These are phyloP conservation scores for Trametes meyenii DNA, from an alignment of 768 basidiomycete genomes.

Conservation along the genomic window DNA sequence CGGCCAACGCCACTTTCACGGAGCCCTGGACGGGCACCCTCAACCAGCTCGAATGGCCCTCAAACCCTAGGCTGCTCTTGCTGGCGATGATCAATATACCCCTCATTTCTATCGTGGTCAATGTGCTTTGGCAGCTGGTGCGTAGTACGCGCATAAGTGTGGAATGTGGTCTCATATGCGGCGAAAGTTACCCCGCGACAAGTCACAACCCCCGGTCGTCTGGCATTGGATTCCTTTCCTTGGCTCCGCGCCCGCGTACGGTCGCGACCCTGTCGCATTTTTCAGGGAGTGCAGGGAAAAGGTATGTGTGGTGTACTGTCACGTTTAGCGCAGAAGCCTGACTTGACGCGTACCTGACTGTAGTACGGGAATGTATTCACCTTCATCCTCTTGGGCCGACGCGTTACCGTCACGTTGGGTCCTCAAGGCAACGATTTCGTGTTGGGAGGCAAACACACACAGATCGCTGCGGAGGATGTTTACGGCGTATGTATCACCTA, in stretches of 20 bases:
- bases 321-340: not conserved
- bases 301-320: constrained; percentile 43
- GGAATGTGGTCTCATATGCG: not conserved
- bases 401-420: constrained; percentile 88
- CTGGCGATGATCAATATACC: constrained; percentile 66
- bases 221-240: constrained; percentile 92
- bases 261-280: constrained; percentile 91
- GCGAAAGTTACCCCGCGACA: constrained; percentile 69
- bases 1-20: constrained; percentile 29
- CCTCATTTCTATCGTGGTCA: constrained; percentile 65
- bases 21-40: constrained; percentile 36
- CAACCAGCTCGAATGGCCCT: constrained; percentile 30
- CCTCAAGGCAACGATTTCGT: constrained; percentile 93
- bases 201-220: constrained; percentile 82
- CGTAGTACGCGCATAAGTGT: not conserved
- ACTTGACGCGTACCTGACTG: not conserved
- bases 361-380: constrained; percentile 99
- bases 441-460: constrained; percentile 89
- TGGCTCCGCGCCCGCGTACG: constrained; percentile 88
- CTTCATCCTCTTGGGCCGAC: constrained; percentile 86
- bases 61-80: constrained; percentile 35
- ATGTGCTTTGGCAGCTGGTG: constrained; percentile 81
- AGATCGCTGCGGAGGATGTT: constrained; percentile 94
- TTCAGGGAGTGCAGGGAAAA: constrained; percentile 78
- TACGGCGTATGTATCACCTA: constrained; percentile 66